phyloP scores from a whole-genome alignment of 257 asterid species.

The Solanum gracilifrons region DNA sequence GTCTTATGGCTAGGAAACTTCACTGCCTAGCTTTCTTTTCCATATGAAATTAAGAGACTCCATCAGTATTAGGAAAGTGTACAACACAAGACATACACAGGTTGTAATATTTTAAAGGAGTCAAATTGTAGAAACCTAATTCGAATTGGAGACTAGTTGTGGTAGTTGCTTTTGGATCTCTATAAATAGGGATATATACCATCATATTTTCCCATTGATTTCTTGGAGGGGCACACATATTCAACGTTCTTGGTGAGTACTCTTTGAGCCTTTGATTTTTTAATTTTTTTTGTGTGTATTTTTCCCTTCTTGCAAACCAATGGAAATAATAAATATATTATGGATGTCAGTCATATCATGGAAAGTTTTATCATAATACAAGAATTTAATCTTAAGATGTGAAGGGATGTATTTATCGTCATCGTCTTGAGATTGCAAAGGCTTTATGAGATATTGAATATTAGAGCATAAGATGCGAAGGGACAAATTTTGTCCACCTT shows the following conservation, averaged over 20 bases:
- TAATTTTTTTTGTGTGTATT: neutral
- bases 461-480: neutral
- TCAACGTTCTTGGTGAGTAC: neutral
- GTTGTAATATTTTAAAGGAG: neutral
- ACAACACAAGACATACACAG: neutral
- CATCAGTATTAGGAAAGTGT: neutral
- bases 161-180: neutral
- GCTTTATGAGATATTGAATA: neutral
- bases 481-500: neutral
- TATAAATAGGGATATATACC: neutral
- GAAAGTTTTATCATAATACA: neutral
- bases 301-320: neutral
- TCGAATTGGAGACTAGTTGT: neutral
- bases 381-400: neutral
- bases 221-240: neutral
- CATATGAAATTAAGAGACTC: neutral
- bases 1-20: neutral
- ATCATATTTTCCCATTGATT: neutral
- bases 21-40: neutral
- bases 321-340: neutral
- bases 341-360: neutral
- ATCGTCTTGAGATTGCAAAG: neutral
- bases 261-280: neutral
- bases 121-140: neutral
- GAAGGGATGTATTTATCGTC: neutral